phyloP scores from a whole-genome alignment of 176 grass and related monocot species.

The Neostapfia colusana region DNA sequence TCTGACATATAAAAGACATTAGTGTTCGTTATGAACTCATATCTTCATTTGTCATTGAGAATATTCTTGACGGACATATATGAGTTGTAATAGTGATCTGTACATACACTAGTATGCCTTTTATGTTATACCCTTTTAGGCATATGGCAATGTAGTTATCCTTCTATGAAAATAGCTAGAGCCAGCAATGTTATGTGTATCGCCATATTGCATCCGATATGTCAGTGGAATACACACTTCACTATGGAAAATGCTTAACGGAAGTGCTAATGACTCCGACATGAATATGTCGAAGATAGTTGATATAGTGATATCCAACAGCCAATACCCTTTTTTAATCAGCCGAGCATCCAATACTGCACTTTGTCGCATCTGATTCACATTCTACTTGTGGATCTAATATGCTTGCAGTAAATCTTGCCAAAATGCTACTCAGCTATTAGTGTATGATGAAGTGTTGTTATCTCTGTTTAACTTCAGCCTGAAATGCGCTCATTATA shows the following conservation, averaged over 20 bases:
- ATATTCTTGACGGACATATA: neutral
- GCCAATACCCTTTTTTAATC: neutral
- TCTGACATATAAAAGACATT: conserved; percentile 2
- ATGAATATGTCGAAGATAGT: neutral
- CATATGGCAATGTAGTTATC: neutral
- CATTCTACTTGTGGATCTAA: neutral
- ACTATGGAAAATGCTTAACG: neutral
- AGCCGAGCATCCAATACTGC: neutral
- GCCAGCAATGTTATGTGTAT: conserved; percentile 15
- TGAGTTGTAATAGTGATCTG: neutral
- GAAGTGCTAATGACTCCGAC: neutral
- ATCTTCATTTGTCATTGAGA: neutral
- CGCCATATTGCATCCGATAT: neutral
- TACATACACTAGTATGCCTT: neutral
- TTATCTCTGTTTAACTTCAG: neutral
- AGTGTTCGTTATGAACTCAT: conserved; percentile 1
- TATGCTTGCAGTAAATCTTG: neutral
- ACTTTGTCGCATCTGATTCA: neutral
- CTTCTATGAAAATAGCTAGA: neutral
- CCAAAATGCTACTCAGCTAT: neutral
- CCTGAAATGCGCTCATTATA: neutral
- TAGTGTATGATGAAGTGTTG: neutral
- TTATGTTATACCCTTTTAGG: neutral
- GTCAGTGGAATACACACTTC: neutral
- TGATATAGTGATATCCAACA: neutral